A percentile compares a stretch with the other conserved stretches of the same genome.
Conservation (phyloP, 306 rosid genomes). For the Malus domestica region ASM211411v1 NC_041803.1:53531501-53532000, state of each 20-base stretch:
- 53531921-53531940: neutral
- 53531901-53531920: neutral
- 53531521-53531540: constrained; percentile 66
- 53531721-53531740: constrained; percentile 88
- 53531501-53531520: constrained; percentile 70
- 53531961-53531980: neutral
- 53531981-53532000: neutral
- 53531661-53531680: constrained; percentile 6
- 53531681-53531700: neutral
- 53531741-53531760: constrained; percentile 72
- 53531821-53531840: constrained; percentile 10
- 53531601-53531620: constrained; percentile 35
- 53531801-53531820: constrained; percentile 32
- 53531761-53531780: constrained; percentile 78
- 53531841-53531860: neutral
- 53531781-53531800: constrained; percentile 98
- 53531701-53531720: constrained; percentile 55
- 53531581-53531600: constrained; percentile 99
- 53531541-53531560: constrained; percentile 59
- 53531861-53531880: neutral
- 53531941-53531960: neutral
- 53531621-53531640: neutral
- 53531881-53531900: neutral
- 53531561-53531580: constrained; percentile 97
- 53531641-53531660: neutral